A percentile compares a stretch with the other conserved stretches of the same genome.
phyloP scores from a whole-genome alignment of 306 rosid species.

The Boehmeria nivea region DNA sequence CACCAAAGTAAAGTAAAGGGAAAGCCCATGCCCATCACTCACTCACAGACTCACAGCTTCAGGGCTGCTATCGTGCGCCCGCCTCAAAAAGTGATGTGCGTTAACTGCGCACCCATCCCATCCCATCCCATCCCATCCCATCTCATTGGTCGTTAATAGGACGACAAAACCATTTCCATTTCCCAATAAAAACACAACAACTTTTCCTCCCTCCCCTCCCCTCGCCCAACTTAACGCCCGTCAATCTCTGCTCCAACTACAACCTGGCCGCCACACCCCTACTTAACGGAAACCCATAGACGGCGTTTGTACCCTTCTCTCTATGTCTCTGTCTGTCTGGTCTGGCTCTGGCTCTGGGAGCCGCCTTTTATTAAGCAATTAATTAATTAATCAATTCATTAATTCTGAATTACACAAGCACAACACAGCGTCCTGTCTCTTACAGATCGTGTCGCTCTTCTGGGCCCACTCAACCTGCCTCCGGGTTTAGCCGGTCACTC shows the following conservation, averaged over 20 bases:
- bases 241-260: slow-evolving; percentile 13
- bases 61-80: slow-evolving; percentile 33
- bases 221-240: too few relatives aligned
- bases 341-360: too few relatives aligned
- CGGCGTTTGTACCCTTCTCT: not conserved
- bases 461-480: slow-evolving; percentile 19
- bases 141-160: slow-evolving; percentile 47
- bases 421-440: slow-evolving; percentile 18
- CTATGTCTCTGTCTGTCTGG: too few relatives aligned
- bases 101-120: slow-evolving; percentile 31
- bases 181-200: slow-evolving; percentile 44
- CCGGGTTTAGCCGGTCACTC: not conserved
- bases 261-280: slow-evolving; percentile 22
- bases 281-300: slow-evolving; percentile 15
- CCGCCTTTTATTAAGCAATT: slow-evolving; percentile 1
- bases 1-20: too few relatives aligned
- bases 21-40: too few relatives aligned
- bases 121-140: too few relatives aligned
- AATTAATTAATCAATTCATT: not conserved
- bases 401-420: not conserved
- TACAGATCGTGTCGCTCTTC: slow-evolving; percentile 28
- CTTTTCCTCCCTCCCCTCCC: too few relatives aligned
- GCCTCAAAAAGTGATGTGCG: slow-evolving; percentile 10
- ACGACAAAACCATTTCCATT: slow-evolving; percentile 63
- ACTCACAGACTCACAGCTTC: too few relatives aligned